phyloP scores from a whole-genome alignment of 2,329 filamentous ascomycete genomes.

The Elsinoe batatas region DNA sequence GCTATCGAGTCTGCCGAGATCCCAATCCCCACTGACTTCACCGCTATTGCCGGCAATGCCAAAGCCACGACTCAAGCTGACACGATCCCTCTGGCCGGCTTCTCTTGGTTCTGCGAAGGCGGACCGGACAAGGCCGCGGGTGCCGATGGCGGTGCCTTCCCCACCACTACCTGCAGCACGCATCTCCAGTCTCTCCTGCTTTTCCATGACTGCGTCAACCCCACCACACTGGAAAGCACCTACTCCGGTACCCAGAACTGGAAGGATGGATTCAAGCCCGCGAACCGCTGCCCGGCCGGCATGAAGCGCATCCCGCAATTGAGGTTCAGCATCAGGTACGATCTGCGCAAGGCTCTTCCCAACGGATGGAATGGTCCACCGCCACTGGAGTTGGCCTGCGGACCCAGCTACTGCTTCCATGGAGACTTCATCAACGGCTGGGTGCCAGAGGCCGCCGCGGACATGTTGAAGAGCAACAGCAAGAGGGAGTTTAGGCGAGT shows the following conservation, averaged over 20 bases:
- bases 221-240: conserved; percentile 25
- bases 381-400: conserved; percentile 36
- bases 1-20: conserved; percentile 34
- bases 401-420: conserved; percentile 34
- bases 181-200: conserved; percentile 37
- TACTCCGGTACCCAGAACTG: conserved; percentile 20
- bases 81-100: conserved; percentile 18
- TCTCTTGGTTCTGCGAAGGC: conserved; percentile 31
- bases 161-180: conserved; percentile 31
- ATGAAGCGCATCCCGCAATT: conserved; percentile 41
- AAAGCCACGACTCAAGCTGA: conserved; percentile 27
- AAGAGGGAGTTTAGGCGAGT: conserved; percentile 31
- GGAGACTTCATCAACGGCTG: conserved; percentile 43
- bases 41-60: conserved; percentile 34
- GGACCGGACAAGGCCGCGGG: conserved; percentile 11
- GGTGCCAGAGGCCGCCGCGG: conserved; percentile 32
- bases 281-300: conserved; percentile 32
- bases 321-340: conserved; percentile 40
- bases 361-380: conserved; percentile 37
- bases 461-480: conserved; percentile 32
- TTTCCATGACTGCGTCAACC: conserved; percentile 38
- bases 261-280: conserved; percentile 23
- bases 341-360: conserved; percentile 34
- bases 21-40: conserved; percentile 36
- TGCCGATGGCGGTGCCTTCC: conserved; percentile 21